Percentiles rank a stretch among this genome's conserved stretches.
Evolutionary conservation across 2,329 filamentous ascomycete genomes (phyloP).

Genomic region (Ascochyta pisi): DNA sequence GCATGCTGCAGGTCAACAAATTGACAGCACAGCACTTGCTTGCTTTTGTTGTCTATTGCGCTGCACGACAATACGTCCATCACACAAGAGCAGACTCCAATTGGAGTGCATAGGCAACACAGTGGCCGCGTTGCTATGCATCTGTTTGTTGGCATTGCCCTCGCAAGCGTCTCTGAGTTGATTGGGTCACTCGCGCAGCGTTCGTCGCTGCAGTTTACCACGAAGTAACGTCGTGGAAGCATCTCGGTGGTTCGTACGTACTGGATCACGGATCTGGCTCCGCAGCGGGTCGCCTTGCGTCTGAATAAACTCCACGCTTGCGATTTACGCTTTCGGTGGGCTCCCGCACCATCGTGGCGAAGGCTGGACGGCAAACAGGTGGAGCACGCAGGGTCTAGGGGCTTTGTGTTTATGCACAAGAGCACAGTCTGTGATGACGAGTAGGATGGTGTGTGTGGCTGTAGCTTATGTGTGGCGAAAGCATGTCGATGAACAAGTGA

Average conservation of each 20-base stretch:
- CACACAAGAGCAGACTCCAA: too few species aligned
- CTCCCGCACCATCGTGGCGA: constrained; percentile 9
- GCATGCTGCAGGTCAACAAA: constrained; percentile 5
- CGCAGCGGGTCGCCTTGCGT: not conserved
- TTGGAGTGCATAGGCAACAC: too few species aligned
- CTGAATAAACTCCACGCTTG: constrained; percentile 10
- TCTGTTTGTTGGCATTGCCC: not conserved
- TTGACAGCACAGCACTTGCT: not conserved
- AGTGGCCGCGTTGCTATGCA: not conserved
- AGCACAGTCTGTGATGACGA: not conserved
- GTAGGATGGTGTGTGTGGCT: not conserved
- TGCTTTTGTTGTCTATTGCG: not conserved
- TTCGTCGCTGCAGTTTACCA: not conserved
- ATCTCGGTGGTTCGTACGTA: not conserved
- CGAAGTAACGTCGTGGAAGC: not conserved
- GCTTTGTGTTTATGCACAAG: not conserved
- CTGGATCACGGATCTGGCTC: not conserved
- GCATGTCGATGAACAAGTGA: not conserved
- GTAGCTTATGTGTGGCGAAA: not conserved
- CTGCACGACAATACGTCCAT: not conserved
- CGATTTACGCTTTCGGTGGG: constrained; percentile 5
- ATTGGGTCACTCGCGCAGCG: not conserved
- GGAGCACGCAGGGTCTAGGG: constrained; percentile 2
- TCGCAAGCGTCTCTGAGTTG: not conserved
- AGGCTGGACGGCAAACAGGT: constrained; percentile 3